These are phyloP conservation scores for Cordyceps cicadae DNA, from an alignment of 2,329 filamentous ascomycete genomes.

Conservation along the genomic window DNA sequence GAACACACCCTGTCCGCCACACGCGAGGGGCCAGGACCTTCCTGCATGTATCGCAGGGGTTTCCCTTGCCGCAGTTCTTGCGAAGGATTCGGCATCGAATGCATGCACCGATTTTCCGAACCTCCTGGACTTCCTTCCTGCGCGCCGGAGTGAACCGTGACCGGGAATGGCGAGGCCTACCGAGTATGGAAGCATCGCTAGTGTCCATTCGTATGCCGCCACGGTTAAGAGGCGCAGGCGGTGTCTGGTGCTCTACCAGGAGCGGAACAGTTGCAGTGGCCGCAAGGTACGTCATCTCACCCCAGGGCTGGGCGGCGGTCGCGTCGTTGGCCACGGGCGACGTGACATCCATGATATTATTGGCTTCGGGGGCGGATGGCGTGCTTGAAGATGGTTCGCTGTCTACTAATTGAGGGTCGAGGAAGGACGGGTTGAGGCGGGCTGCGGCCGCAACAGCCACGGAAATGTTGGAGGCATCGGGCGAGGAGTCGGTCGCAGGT, in stretches of 20 bases:
- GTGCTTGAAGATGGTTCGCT: conserved; percentile 24
- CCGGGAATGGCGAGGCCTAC: conserved; percentile 44
- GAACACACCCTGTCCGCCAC: conserved; percentile 57
- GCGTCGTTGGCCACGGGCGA: conserved; percentile 19
- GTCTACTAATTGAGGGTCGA: conserved; percentile 42
- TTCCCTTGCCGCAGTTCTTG: conserved; percentile 58
- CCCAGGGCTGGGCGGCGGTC: conserved; percentile 38
- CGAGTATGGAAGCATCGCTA: conserved; percentile 33
- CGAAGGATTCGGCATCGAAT: conserved; percentile 58
- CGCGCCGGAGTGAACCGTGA: conserved; percentile 49
- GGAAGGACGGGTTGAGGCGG: conserved; percentile 44
- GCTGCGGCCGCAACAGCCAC: conserved; percentile 50
- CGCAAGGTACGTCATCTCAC: conserved; percentile 43
- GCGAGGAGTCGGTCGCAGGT: conserved; percentile 27
- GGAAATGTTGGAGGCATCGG: conserved; percentile 42
- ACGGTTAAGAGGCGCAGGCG: conserved; percentile 26
- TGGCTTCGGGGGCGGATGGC: conserved; percentile 20
- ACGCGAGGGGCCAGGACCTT: conserved; percentile 56
- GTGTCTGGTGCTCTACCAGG: conserved; percentile 22
- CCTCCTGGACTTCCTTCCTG: conserved; percentile 57
- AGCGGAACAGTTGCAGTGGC: conserved; percentile 26
- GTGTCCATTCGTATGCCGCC: conserved; percentile 49
- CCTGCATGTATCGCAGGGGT: conserved; percentile 54
- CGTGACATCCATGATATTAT: conserved; percentile 17
- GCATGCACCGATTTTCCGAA: conserved; percentile 57